Conservation (phyloP, 2,329 filamentous ascomycete genomes). For the Tolypocladium inflatum region DNA sequence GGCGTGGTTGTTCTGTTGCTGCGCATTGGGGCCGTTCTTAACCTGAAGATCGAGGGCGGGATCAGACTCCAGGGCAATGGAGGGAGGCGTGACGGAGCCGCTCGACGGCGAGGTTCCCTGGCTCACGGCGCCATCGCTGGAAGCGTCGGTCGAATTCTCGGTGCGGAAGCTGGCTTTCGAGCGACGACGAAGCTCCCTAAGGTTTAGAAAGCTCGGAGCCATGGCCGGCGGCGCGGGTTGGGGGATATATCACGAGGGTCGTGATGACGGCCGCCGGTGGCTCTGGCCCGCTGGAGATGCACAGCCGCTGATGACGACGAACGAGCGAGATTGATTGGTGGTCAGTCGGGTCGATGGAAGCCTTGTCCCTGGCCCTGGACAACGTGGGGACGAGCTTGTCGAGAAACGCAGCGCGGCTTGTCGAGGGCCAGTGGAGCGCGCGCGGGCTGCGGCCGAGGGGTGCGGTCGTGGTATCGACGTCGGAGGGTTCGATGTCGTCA, state of each 20-base stretch:
- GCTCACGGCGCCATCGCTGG: constrained; percentile 47
- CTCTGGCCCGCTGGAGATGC: not conserved
- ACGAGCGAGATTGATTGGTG: not conserved
- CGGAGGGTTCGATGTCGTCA: not conserved
- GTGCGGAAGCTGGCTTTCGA: constrained; percentile 67
- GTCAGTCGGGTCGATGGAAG: not conserved
- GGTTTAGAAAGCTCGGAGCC: constrained; percentile 56
- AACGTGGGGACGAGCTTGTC: not conserved
- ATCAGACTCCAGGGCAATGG: constrained; percentile 57
- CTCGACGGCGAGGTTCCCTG: constrained; percentile 54
- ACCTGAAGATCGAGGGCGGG: constrained; percentile 53
- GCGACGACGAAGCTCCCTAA: constrained; percentile 65
- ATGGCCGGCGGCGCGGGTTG: constrained; percentile 23
- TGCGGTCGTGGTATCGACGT: not conserved
- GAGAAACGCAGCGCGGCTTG: not conserved
- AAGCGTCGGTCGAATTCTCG: constrained; percentile 50
- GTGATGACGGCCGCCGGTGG: not conserved
- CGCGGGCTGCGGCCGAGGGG: not conserved
- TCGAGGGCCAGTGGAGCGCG: not conserved
- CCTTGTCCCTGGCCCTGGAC: not conserved
- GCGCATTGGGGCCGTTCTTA: constrained; percentile 33
- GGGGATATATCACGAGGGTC: not conserved
- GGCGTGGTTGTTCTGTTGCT: constrained; percentile 3
- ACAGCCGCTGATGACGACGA: not conserved
- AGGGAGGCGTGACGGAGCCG: constrained; percentile 67